Base-by-base conservation (phyloP, 805 yeast species). In the Ogataea chonburiensis region DNA sequence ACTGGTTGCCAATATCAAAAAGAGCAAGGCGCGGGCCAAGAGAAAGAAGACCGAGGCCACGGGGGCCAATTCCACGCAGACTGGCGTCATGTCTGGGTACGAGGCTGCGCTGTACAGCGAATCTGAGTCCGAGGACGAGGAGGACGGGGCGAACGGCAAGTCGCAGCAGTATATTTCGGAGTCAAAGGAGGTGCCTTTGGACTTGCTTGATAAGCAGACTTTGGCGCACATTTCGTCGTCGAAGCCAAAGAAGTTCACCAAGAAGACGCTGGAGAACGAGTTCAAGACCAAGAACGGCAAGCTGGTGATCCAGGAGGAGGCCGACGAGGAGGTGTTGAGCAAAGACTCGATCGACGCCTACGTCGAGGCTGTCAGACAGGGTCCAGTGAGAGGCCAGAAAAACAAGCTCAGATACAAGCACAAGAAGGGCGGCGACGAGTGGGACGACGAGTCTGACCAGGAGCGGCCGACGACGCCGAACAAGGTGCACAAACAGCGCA, bases 351-450 rank as follows among this genome's bases (percentile, higher is more conserved):
- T 91, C 47, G 85, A 85, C 56, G 98, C 97, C 0, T 93, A 93
- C 59, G 75, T 88, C 47, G 96, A 88, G 45, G 98, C 98, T 5
- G 87, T 93, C 16, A 82, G 77, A 60, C 85, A 83, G 51, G 97
- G 93, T 16, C 98, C 98, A 19, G 79, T 88, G 3, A 81, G 96
- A 63, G 96, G 97, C 40, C 96, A 86, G 68, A 79, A 77, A 67
- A 89, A 89, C 63, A 87, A 79, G 66, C 75, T 91, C 71, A 91
- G 88, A 65, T 91, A 78, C 67, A 86, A 83, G 65, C 47, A 50
- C 30, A 42, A 43, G 21, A 43, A 50, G 18, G 71, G 73, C 15
- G 81, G 72, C 42, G 75, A 69, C 33, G 78, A 67, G 40, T 76
- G 66, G 50, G 73, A 68, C 28, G 67, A 58, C 13, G 71, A 58